Base-by-base conservation (phyloP, 257 asterid species). In the Solanum acaule region DNA sequence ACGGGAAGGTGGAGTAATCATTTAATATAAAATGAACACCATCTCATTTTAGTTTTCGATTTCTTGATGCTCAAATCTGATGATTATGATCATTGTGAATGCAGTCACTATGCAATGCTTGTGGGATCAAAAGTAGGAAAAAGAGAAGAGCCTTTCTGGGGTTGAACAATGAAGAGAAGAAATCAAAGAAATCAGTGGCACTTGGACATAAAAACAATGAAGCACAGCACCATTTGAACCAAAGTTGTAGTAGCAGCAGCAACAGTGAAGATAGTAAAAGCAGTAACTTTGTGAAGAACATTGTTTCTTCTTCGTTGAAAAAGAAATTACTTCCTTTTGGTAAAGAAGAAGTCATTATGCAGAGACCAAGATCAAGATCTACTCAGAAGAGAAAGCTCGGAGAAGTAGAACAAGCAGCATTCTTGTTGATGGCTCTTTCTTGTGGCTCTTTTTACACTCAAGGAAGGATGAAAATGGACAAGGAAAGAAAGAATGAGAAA, bases 51-150 rank as follows among this genome's bases (percentile, higher is more conserved):
- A 9, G 85, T 78, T 46, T 79, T 5, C 3, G 27, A 1, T 46
- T 63, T 63, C 1, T 61, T 61, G 27, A 12, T n/a, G 18, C 38
- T 78, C 35, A 31, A 63, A 83, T 65, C 23, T 46, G n/a, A 31
- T 85, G n/a, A 37, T 18, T 37, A 35, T 37, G 71, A 85, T 38
- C 88, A 52, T 49, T 82, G 37, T 90, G 86, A 25, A 83, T 92
- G 92, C 96, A 96, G 98, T 95, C 99, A 12, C 92, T 97, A 56
- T 97, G 99, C 91, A 96, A 97, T 92, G 99, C 98, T 70, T 97
- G 99, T 93, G 99, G 99, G 92, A 97, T 97, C 71, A 91, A 98
- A 81, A 97, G 98, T 93, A 90, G 99, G 46, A 97, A 97, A 85
- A 97, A 93, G 95, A 93, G 98, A 20, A 95, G 99, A 89, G 98